Percentiles rank a stretch among this genome's conserved stretches.
Evolutionary conservation across 2,329 filamentous ascomycete genomes (phyloP).

Genomic region (Malbranchea cinnamomea): DNA sequence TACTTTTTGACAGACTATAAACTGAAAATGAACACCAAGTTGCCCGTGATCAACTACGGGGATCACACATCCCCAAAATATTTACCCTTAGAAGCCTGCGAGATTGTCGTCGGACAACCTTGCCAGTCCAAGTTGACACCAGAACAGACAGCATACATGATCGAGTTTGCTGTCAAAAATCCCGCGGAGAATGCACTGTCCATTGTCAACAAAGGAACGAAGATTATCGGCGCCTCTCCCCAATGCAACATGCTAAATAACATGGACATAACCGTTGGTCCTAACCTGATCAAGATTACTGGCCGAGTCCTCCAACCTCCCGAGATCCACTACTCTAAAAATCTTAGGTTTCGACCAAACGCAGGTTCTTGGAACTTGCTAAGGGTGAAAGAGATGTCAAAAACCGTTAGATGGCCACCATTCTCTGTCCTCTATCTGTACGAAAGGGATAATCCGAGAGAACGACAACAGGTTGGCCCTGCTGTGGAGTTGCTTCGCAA

Average conservation of each 20-base stretch:
- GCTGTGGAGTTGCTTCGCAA: too few relatives aligned
- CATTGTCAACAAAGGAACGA: constrained; percentile 42
- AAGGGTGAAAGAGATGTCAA: too few relatives aligned
- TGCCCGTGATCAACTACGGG: constrained; percentile 55
- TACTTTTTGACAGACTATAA: constrained; percentile 19
- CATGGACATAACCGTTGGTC: constrained; percentile 29
- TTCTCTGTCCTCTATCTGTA: too few relatives aligned
- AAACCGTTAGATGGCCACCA: too few relatives aligned
- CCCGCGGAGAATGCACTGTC: constrained; percentile 53
- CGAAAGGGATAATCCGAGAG: too few relatives aligned
- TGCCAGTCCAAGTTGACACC: constrained; percentile 44
- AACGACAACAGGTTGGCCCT: too few relatives aligned
- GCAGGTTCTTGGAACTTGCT: constrained; percentile 59
- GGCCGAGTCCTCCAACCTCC: constrained; percentile 55
- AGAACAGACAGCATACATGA: constrained; percentile 53
- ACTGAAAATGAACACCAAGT: constrained; percentile 23
- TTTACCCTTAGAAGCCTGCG: constrained; percentile 51
- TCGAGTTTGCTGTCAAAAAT: constrained; percentile 53
- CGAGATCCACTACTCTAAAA: constrained; percentile 42
- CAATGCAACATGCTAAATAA: constrained; percentile 16
- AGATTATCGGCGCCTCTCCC: constrained; percentile 42
- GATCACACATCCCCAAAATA: constrained; percentile 42
- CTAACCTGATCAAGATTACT: constrained; percentile 52
- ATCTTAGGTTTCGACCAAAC: constrained; percentile 19
- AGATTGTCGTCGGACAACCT: constrained; percentile 49